These are phyloP conservation scores for Penicillium aurantiogriseum DNA, from an alignment of 2,329 filamentous ascomycete genomes.

Conservation along the genomic window DNA sequence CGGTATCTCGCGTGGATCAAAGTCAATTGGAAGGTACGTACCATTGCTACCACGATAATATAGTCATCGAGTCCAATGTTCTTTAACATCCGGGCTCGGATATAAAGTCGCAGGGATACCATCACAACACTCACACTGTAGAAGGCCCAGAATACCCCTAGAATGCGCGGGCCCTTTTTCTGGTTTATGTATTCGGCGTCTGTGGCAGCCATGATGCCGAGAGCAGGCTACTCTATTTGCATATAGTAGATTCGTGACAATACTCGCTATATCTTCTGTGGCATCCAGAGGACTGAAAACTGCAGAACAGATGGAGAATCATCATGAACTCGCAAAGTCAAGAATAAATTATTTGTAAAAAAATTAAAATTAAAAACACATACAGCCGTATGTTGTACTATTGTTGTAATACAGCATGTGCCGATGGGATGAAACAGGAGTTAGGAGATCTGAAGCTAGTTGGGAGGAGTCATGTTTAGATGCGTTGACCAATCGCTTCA, in stretches of 20 bases:
- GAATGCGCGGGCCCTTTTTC: conserved; percentile 36
- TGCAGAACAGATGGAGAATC: not conserved
- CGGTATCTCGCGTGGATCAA: not conserved
- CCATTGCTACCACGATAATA: conserved; percentile 36
- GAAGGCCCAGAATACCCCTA: conserved; percentile 32
- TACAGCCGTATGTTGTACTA: too few species aligned
- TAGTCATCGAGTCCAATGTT: conserved; percentile 39
- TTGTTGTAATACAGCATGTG: not conserved
- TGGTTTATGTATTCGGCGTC: conserved; percentile 5
- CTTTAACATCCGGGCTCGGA: conserved; percentile 29
- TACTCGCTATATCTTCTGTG: not conserved
- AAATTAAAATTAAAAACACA: too few species aligned
- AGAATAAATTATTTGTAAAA: not conserved
- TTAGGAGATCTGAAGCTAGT: too few species aligned
- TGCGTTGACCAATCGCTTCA: not conserved
- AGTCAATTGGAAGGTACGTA: conserved; percentile 16
- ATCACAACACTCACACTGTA: conserved; percentile 31
- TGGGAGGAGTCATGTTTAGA: not conserved
- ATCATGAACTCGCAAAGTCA: not conserved
- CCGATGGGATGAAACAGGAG: not conserved
- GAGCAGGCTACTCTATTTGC: not conserved
- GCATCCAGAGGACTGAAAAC: not conserved
- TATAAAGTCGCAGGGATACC: conserved; percentile 33
- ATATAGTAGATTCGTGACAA: not conserved
- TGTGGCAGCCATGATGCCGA: not conserved